Evolutionary conservation across 208 protist genomes (phyloP), one percentile per base, ranked within the genome.

Genomic region (Crithidia bombi): DNA sequence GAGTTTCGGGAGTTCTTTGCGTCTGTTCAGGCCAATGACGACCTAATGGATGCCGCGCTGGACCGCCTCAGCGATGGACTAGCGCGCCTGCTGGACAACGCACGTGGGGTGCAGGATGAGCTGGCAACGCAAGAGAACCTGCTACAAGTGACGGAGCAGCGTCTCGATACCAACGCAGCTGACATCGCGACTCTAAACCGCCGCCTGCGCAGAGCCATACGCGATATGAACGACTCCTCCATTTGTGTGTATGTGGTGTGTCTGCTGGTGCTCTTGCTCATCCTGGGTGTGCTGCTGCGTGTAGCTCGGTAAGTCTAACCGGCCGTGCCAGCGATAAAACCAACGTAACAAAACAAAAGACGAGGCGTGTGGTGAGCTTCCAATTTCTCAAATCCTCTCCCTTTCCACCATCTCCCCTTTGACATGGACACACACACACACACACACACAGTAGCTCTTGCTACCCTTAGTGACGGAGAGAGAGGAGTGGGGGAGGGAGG

Each of bases 1-100:
- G 84, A 91, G 65, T 95, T 95, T 55, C 32, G 36, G 2, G 68
- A 84, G 52, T 95, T 91, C 66, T 91, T 89, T 68, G 49, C 64
- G 0, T 68, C 63, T 3, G 82, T 85, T 7, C 64, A 85, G 39
- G 73, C 73, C 26, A 87, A 87, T 47, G 79, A 95, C 61, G 62
- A 59, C 3, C 65, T 82, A 0, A 92, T 95, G 25, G 87, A 93
- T 61, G 65, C 69, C 26, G 69, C 84, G 9, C 76, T 95, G 17
- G 87, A 90, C 63, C 83, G 87, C 39, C 86, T 95, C 30, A 65
- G 59, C 32, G 75, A 65, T 4, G 85, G 90, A 26, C 79, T 92
- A 17, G 55, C 72, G 32, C 64, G 83, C 17, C 56, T 95, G n/a
- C 74, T 79, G 33, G 79, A 90, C 63, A 90, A 87, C 73, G 90